Conservation (phyloP, 352 stramenopile species). For the Peronospora belbahrii region DNA sequence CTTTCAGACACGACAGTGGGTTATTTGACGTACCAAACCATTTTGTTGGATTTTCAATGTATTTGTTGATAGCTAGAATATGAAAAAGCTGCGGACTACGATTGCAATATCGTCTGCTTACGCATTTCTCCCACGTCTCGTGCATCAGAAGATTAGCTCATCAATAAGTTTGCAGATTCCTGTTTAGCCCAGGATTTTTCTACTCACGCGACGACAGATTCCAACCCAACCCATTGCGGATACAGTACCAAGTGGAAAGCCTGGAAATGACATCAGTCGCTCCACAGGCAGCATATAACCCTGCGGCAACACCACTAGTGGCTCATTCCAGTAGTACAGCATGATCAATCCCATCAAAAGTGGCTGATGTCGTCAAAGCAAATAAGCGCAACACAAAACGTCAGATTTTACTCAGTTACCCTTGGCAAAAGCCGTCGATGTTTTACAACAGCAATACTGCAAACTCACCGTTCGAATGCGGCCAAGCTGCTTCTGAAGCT, state of each 20-base stretch:
- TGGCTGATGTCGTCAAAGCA: slow-evolving; percentile 28
- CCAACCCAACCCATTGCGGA: slow-evolving; percentile 70
- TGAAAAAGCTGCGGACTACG: slow-evolving; percentile 8
- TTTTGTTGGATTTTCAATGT: slow-evolving; percentile 5
- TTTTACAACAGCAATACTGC: background rate
- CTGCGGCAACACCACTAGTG: slow-evolving; percentile 59
- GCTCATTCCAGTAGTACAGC: slow-evolving; percentile 73
- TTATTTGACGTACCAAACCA: background rate
- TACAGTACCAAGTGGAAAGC: slow-evolving; percentile 64
- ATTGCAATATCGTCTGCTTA: slow-evolving; percentile 3
- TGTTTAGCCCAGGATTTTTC: slow-evolving; percentile 56
- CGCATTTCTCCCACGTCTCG: background rate
- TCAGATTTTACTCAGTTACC: background rate
- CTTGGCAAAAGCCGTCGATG: no score
- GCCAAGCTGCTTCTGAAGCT: slow-evolving; percentile 67
- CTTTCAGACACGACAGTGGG: slow-evolving; percentile 31
- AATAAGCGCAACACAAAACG: background rate
- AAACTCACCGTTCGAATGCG: slow-evolving; percentile 58
- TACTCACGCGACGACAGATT: slow-evolving; percentile 66
- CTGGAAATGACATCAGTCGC: slow-evolving; percentile 64
- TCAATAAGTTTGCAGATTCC: background rate
- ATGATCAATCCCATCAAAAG: slow-evolving; percentile 42
- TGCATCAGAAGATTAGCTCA: background rate
- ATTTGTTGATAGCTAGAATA: slow-evolving; percentile 11
- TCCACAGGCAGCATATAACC: slow-evolving; percentile 74